phyloP scores from a whole-genome alignment of 225 moss, liverwort and hornwort species.

The Lunularia cruciata region DNA sequence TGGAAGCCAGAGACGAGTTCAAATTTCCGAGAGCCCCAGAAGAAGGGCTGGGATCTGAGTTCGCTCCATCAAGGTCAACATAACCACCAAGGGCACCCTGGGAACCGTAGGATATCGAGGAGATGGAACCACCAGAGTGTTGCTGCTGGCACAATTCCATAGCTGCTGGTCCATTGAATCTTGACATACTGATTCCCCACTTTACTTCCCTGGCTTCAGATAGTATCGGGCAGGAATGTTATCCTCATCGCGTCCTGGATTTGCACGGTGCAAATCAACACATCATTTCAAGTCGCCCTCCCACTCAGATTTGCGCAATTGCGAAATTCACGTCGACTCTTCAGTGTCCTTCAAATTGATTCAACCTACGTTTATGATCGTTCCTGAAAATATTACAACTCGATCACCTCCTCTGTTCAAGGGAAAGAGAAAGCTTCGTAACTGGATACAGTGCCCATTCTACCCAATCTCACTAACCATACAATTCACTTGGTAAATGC shows the following conservation, averaged over 20 bases:
- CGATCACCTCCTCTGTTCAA: neutral
- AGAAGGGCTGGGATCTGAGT: constrained; percentile 12
- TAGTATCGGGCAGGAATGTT: neutral
- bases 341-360: neutral
- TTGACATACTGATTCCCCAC: constrained; percentile 17
- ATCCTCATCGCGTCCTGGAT: neutral
- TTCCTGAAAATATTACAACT: neutral
- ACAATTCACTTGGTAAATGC: too few species aligned
- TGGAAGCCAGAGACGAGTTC: constrained; percentile 5
- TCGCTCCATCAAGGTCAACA: constrained; percentile 14
- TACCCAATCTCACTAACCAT: too few species aligned
- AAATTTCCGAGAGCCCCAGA: constrained; percentile 12
- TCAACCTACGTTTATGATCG: neutral
- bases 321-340: neutral
- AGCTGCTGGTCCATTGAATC: constrained; percentile 20
- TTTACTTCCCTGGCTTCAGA: neutral
- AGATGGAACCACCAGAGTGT: constrained; percentile 19
- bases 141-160: constrained; percentile 19
- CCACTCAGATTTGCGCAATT: neutral
- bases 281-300: neutral
- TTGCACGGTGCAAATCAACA: neutral
- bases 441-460: too few species aligned
- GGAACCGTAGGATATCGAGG: constrained; percentile 15
- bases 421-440: too few species aligned
- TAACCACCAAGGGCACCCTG: constrained; percentile 14